These are phyloP conservation scores for Colletotrichum abscissum DNA, from an alignment of 2,329 filamentous ascomycete genomes.

Conservation along the genomic window DNA sequence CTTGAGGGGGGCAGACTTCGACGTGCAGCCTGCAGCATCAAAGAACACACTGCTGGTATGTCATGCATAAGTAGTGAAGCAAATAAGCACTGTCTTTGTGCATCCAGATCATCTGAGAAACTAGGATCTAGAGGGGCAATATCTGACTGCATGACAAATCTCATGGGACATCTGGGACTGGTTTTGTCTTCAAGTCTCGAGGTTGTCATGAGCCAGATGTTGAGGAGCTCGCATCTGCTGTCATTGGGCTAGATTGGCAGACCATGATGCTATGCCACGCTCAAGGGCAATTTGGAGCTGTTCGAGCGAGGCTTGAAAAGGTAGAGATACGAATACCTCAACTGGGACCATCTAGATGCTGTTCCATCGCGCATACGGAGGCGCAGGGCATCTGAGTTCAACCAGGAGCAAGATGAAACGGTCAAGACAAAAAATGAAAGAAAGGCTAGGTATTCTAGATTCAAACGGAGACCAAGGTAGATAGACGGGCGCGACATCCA, in stretches of 20 bases:
- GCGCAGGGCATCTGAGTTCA: neutral
- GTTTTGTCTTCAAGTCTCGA: neutral
- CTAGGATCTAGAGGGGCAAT: neutral
- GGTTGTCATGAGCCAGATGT: neutral
- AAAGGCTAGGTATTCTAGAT: neutral
- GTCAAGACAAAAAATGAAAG: neutral
- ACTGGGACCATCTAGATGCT: neutral
- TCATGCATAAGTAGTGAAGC: neutral
- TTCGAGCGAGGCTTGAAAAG: neutral
- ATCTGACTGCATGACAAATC: neutral
- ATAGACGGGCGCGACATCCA: neutral
- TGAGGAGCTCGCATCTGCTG: neutral
- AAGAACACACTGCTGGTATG: neutral
- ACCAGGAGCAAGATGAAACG: neutral
- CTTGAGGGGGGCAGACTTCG: neutral
- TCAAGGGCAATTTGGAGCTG: neutral
- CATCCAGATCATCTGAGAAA: neutral
- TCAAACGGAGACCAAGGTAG: neutral
- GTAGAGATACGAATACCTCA: neutral
- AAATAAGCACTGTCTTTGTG: neutral
- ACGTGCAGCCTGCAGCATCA: neutral
- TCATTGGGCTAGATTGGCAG: neutral
- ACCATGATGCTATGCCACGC: neutral
- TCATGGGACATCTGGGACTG: neutral
- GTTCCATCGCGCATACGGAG: neutral